Base-by-base conservation (phyloP, 495 filamentous ascomycete genomes). In the Aspergillus asperescens region DNA sequence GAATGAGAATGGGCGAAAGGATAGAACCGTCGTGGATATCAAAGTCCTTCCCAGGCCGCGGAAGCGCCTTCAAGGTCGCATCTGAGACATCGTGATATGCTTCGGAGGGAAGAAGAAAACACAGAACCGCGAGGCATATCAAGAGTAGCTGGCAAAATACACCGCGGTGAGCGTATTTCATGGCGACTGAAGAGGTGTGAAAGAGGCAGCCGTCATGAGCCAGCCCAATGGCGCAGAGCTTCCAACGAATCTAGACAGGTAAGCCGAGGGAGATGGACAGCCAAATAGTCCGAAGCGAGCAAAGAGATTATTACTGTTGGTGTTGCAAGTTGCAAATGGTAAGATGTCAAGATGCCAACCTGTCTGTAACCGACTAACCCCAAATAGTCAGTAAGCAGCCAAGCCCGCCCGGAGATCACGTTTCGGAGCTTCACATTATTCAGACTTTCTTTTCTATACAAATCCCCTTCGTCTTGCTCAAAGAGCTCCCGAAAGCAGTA, bases 1-100 rank as follows among this genome's bases (percentile, higher is more conserved):
- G 85, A 19, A 80, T 82, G n/a, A 98, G 80, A 55, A 98, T 92
- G 1, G 91, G 93, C 1, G 91, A 75, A n/a, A 97, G 78, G 18
- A 98, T 74, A 6, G 77, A 70, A 48, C 89, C 87, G 45, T 72
- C 76, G 40, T 84, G 63, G 60, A 92, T 87, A 67, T 97, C 77
- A 65, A 96, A 93, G 72, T 95, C 91, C 25, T 77, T 55, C 48
- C 79, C 80, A 1, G 86, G 84, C 13, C 79, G 79, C 2, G 88
- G 87, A 4, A 97, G 72, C 31, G 68, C 63, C 31, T 70, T 72
- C 12, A 97, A 75, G 16, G 84, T 83, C 37, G 81, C 70, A 57
- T 92, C 83, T 10, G 91, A 88, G 48, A 95, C 71, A 28, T 76
- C 71, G 28, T 82, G 81, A 74, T 94, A 95, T 54, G 85, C 86